A percentile compares a stretch with the other conserved stretches of the same genome.
Evolutionary conservation across 2,329 filamentous ascomycete genomes (phyloP).

Genomic region (Nectriaceae sp.): DNA sequence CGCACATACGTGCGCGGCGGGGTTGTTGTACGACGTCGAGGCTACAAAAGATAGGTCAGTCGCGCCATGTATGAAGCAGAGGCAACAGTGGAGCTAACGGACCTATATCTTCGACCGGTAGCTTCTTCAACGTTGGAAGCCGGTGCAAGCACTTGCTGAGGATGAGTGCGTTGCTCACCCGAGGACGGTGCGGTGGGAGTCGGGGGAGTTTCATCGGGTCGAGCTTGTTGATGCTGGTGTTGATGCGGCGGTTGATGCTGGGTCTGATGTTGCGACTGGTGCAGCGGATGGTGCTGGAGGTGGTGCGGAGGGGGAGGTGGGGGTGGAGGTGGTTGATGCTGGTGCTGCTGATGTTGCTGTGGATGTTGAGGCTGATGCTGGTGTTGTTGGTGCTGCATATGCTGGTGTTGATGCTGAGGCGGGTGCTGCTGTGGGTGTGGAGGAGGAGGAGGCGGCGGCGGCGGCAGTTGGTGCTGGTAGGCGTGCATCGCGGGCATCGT

Average conservation of each 20-base stretch:
- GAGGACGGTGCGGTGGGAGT: conserved; percentile 18
- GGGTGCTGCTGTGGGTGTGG: conserved; percentile 23
- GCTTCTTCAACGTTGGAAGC: conserved; percentile 38
- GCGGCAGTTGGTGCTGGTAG: conserved; percentile 24
- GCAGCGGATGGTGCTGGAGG: conserved; percentile 12
- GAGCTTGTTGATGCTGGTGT: conserved; percentile 3
- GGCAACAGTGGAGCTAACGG: conserved; percentile 14
- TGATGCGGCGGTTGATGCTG: conserved; percentile 19
- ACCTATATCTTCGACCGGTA: conserved; percentile 39
- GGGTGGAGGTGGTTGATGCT: conserved; percentile 11
- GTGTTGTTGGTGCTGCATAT: too few relatives aligned
- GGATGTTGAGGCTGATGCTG: too few relatives aligned
- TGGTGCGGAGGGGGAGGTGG: too few relatives aligned
- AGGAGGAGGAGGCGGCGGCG: too few relatives aligned
- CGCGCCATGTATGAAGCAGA: too few relatives aligned
- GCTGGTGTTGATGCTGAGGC: too few relatives aligned
- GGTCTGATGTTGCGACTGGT: conserved; percentile 8
- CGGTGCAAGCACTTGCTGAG: conserved; percentile 24
- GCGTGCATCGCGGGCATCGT: conserved; percentile 23
- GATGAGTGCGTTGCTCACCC: conserved; percentile 14
- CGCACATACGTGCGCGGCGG: conserved; percentile 93
- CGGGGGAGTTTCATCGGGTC: conserved; percentile 24
- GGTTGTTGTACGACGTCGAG: conserved; percentile 89
- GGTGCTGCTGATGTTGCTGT: conserved; percentile 10
- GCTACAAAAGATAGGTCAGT: conserved; percentile 40